Evolutionary conservation across 1,284 basidiomycete genomes (phyloP).

Genomic region (Lignosus rhinocerotis): DNA sequence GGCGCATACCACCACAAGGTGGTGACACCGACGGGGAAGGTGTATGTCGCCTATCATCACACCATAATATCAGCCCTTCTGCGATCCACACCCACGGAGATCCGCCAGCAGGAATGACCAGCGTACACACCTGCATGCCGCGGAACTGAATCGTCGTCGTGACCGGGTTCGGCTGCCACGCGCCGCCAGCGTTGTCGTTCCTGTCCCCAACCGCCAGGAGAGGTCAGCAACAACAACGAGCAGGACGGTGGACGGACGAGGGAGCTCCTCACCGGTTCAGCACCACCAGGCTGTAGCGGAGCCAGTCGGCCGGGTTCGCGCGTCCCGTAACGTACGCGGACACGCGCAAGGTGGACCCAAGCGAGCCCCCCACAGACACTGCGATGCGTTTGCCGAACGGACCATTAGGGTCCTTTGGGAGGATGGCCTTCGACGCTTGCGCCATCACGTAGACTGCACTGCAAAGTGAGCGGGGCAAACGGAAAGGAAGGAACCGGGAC

Average conservation of each 20-base stretch:
- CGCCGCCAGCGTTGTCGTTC: constrained; percentile 49
- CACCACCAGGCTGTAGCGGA: constrained; percentile 66
- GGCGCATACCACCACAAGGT: constrained; percentile 47
- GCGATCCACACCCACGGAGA: constrained; percentile 31
- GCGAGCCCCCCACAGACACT: constrained; percentile 55
- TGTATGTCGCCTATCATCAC: constrained; percentile 45
- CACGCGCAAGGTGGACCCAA: constrained; percentile 58
- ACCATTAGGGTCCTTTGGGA: constrained; percentile 65
- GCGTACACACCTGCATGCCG: constrained; percentile 49
- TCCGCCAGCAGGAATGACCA: background rate
- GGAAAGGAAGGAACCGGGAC: background rate
- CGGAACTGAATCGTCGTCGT: constrained; percentile 67
- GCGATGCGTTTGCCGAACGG: constrained; percentile 70
- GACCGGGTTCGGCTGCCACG: constrained; percentile 63
- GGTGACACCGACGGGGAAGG: constrained; percentile 63
- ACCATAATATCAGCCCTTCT: background rate
- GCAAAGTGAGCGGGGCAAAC: background rate
- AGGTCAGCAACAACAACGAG: background rate
- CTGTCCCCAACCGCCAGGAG: constrained; percentile 21
- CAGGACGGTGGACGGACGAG: background rate
- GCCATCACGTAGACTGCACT: constrained; percentile 67
- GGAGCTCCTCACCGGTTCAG: constrained; percentile 48
- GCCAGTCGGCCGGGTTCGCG: constrained; percentile 54
- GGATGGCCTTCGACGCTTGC: constrained; percentile 69
- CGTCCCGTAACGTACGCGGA: constrained; percentile 64